These are phyloP conservation scores for Cutaneotrichosporon curvatum DNA, from an alignment of 1,284 basidiomycete genomes.

Conservation along the genomic window DNA sequence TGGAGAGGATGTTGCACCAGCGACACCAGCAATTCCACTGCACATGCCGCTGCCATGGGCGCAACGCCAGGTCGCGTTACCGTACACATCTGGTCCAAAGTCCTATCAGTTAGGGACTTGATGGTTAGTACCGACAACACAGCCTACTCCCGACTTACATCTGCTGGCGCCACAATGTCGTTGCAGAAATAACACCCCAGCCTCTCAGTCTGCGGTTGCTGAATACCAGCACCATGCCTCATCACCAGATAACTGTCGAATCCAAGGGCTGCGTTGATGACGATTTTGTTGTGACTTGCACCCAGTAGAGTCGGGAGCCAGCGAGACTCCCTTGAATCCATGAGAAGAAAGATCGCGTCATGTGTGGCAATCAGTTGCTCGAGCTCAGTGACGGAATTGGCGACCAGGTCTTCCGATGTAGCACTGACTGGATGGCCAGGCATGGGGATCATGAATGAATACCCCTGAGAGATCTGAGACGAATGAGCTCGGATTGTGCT, in stretches of 20 bases:
- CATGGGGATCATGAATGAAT: conserved; percentile 83
- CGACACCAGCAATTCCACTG: conserved; percentile 85
- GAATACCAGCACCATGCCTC: conserved; percentile 63
- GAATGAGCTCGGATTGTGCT: not conserved
- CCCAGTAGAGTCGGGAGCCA: conserved; percentile 92
- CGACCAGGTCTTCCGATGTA: conserved; percentile 52
- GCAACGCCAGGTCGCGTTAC: conserved; percentile 95
- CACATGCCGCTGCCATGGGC: conserved; percentile 80
- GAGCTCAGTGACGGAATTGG: conserved; percentile 57
- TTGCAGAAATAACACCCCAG: conserved; percentile 98
- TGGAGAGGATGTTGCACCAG: conserved; percentile 82
- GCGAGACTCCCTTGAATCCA: conserved; percentile 92
- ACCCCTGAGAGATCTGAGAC: conserved; percentile 64
- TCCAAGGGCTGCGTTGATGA: conserved; percentile 90
- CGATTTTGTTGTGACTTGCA: conserved; percentile 77
- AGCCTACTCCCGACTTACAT: conserved; percentile 53
- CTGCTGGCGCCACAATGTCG: conserved; percentile 91
- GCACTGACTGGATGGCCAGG: conserved; percentile 83
- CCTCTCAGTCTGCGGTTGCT: not conserved
- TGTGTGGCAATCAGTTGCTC: conserved; percentile 74
- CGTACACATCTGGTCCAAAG: conserved; percentile 98
- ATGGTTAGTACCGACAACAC: not conserved
- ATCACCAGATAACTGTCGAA: conserved; percentile 97
- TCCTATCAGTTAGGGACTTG: conserved; percentile 85
- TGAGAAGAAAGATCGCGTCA: conserved; percentile 87